phyloP scores from a whole-genome alignment of 2,329 filamentous ascomycete genomes.

The Stylonectria norvegica region DNA sequence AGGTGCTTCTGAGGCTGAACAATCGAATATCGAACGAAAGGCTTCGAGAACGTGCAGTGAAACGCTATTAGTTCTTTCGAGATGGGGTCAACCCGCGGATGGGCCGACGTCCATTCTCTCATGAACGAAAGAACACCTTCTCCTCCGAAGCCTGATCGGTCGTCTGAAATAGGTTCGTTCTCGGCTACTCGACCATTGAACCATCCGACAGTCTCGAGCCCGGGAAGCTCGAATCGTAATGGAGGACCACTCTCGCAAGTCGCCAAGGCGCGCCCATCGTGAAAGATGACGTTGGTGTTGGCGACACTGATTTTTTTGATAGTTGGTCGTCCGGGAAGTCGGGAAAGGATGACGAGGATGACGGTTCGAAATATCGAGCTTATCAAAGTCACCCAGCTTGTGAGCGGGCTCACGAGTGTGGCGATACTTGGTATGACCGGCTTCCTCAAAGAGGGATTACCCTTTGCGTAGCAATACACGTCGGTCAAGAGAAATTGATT shows the following conservation, averaged over 20 bases:
- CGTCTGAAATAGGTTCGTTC: slow-evolving; percentile 36
- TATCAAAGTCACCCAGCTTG: slow-evolving; percentile 5
- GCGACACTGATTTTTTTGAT: slow-evolving; percentile 69
- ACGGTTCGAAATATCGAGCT: slow-evolving; percentile 8
- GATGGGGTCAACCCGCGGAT: slow-evolving; percentile 62
- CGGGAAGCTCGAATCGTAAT: slow-evolving; percentile 61
- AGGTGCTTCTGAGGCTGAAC: slow-evolving; percentile 8
- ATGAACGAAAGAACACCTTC: slow-evolving; percentile 56
- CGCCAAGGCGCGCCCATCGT: slow-evolving; percentile 65
- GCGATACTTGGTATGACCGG: slow-evolving; percentile 67
- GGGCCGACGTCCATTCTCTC: slow-evolving; percentile 68
- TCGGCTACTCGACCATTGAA: slow-evolving; percentile 59
- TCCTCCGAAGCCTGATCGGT: slow-evolving; percentile 48
- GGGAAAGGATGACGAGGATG: slow-evolving; percentile 39
- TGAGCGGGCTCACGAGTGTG: slow-evolving; percentile 57
- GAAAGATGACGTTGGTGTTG: slow-evolving; percentile 64
- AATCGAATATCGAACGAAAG: slow-evolving; percentile 64
- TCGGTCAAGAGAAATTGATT: slow-evolving; percentile 69
- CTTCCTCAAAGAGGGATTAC: slow-evolving; percentile 39
- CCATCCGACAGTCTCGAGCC: slow-evolving; percentile 67
- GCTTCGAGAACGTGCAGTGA: slow-evolving; percentile 61
- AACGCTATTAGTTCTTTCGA: slow-evolving; percentile 66
- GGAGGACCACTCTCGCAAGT: slow-evolving; percentile 70
- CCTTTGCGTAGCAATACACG: slow-evolving; percentile 51
- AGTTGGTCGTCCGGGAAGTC: slow-evolving; percentile 31